Percentiles rank a stretch among this genome's conserved stretches.
phyloP scores from a whole-genome alignment of 2,329 filamentous ascomycete species.

The Claviceps monticola region DNA sequence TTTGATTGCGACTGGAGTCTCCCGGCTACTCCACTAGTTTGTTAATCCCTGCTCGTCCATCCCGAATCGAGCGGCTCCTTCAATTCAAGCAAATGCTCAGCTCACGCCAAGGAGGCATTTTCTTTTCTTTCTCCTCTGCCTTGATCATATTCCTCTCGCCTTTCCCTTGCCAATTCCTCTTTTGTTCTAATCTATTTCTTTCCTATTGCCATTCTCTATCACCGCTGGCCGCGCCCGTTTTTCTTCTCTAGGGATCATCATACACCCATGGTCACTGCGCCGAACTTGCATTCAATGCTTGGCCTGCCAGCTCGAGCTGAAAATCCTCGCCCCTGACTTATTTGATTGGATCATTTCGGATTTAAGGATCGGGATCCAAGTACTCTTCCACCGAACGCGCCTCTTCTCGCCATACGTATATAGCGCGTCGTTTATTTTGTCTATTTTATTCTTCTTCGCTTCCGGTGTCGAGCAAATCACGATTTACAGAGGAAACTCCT shows the following conservation, averaged over 20 bases:
- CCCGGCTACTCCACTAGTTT: too few relatives aligned
- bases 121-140: background rate
- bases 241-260: background rate
- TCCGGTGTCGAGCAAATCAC: background rate
- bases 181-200: background rate
- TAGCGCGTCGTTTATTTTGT: background rate
- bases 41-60: background rate
- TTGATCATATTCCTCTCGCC: background rate
- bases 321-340: background rate
- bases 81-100: background rate
- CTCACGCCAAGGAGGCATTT: background rate
- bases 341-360: background rate
- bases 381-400: background rate
- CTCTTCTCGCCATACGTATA: background rate
- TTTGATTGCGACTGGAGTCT: background rate
- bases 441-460: background rate
- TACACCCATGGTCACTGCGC: background rate
- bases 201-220: background rate
- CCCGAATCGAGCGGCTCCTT: background rate
- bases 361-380: background rate
- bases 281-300: background rate
- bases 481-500: background rate
- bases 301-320: background rate
- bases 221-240: background rate
- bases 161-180: background rate